These are phyloP conservation scores for Abrus pulchellus DNA, from an alignment of 306 rosid genomes.

Conservation along the genomic window DNA sequence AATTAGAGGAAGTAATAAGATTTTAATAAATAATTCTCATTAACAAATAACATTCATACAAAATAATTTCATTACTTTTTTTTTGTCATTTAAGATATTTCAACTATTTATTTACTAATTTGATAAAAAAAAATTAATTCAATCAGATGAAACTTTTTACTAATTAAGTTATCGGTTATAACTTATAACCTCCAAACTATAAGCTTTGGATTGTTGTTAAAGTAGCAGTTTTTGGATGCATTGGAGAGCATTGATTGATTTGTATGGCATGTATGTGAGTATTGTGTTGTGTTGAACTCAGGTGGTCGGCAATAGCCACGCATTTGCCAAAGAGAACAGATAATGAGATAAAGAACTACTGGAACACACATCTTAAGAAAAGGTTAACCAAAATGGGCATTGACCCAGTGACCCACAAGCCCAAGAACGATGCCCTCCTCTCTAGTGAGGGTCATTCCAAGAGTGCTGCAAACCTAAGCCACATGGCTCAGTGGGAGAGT, in stretches of 20 bases:
- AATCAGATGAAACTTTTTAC: too few species aligned
- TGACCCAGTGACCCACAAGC: constrained; percentile 92
- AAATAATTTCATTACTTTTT: too few species aligned
- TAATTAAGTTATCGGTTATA: too few species aligned
- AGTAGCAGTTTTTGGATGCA: too few species aligned
- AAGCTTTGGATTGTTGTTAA: too few species aligned
- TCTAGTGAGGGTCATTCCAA: constrained; percentile 68
- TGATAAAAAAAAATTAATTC: too few species aligned
- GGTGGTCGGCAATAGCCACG: constrained; percentile 99
- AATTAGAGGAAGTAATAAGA: too few species aligned
- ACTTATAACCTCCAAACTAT: too few species aligned
- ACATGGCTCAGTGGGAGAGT: constrained; percentile 99
- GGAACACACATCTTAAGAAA: constrained; percentile 96
- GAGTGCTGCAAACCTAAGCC: constrained; percentile 80
- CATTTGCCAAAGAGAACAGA: constrained; percentile 93
- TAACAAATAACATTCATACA: too few species aligned
- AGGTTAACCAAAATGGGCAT: constrained; percentile 88
- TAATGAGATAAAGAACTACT: constrained; percentile 87
- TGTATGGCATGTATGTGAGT: neutral
- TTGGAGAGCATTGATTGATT: neutral
- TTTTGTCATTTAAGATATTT: too few species aligned
- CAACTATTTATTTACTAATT: too few species aligned
- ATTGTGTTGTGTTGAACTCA: constrained; percentile 43
- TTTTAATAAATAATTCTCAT: too few species aligned
- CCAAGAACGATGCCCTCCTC: constrained; percentile 73